Percentiles rank a stretch among this genome's conserved stretches.
Conservation (phyloP, 768 basidiomycete genomes). For the Goffeauzyma gilvescens region DNA sequence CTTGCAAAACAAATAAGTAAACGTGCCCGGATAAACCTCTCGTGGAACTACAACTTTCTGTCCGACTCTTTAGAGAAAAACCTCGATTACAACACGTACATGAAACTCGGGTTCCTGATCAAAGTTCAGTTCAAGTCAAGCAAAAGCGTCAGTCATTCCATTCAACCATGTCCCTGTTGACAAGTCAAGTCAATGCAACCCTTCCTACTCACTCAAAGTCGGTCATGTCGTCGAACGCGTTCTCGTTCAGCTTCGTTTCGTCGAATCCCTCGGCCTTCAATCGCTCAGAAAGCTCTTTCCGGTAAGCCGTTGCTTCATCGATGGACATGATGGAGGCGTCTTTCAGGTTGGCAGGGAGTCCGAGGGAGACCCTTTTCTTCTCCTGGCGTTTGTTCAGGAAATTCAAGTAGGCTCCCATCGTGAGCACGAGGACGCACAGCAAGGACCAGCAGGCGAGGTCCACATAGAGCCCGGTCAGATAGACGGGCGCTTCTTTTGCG, state of each 20-base stretch:
- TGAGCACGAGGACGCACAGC: slow-evolving; percentile 17
- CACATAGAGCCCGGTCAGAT: slow-evolving; percentile 27
- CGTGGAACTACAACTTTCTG: too few relatives aligned
- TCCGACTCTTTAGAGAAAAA: too few relatives aligned
- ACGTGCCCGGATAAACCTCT: too few relatives aligned
- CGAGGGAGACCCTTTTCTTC: slow-evolving; percentile 18
- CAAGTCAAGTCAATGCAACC: too few relatives aligned
- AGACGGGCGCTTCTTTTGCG: slow-evolving; percentile 17
- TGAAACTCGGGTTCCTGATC: too few relatives aligned
- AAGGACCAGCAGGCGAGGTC: slow-evolving; percentile 25
- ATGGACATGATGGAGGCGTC: slow-evolving; percentile 26
- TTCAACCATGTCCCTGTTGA: too few relatives aligned
- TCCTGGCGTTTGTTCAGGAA: slow-evolving; percentile 23
- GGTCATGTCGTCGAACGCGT: slow-evolving; percentile 26
- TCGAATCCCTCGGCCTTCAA: slow-evolving; percentile 3
- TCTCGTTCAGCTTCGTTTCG: slow-evolving; percentile 12
- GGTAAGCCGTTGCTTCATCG: slow-evolving; percentile 25
- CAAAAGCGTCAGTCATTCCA: too few relatives aligned
- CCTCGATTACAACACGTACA: too few relatives aligned
- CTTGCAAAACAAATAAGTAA: too few relatives aligned
- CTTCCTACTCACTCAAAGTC: slow-evolving; percentile 19
- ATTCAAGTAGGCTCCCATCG: slow-evolving; percentile 23
- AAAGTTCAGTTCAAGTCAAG: too few relatives aligned
- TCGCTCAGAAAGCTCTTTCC: slow-evolving; percentile 10
- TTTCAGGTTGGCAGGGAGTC: slow-evolving; percentile 22